Evolutionary conservation across 1,284 basidiomycete genomes (phyloP), one percentile per base, ranked within the genome.

Genomic region (Cryptococcus amylolentus): DNA sequence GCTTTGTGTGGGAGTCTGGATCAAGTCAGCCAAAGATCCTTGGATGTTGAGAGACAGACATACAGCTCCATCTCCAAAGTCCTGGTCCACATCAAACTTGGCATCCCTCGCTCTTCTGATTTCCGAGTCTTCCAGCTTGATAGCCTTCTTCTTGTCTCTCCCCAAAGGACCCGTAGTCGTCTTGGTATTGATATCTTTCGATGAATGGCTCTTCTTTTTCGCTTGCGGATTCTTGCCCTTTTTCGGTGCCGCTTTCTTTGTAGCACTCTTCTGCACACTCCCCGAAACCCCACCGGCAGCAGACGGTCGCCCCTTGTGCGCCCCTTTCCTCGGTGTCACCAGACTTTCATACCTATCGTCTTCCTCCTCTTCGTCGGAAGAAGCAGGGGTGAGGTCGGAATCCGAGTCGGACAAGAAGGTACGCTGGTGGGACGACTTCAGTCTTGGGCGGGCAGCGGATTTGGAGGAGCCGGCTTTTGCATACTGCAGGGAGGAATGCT

Each of bases 31-130:
- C 10, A 37, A 44, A 31, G 41, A 18, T 16, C 18, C 27, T 27
- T n/a, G n/a, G 51, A 26, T 39, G 45, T 20, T 41, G 16, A 28
- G 3, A 35, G 26, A 16, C 14, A 27, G 7, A 53, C 58, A 55
- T 46, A 52, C 62, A 27, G 37, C 50, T 42, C 28, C 49, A 49
- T 31, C 52, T 27, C 46, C 58, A 23, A 49, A 53, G 37, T 41
- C 48, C 26, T 31, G n/a, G 23, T 51, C 69, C 41, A 67, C 59
- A 38, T 63, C 64, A 56, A 73, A 70, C 58, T 73, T 73, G 41
- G 67, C 73, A 54, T 71, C 73, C 53, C 73, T 65, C 5, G 70
- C 73, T 51, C 73, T 62, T 23, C 66, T 52, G 23, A 68, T 64
- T 20, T 67, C 72, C 37, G 64, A 56, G 40, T 73, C 70, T 51